Base-by-base conservation (phyloP, 495 filamentous ascomycete species). In the Lineolata rhizophorae region DNA sequence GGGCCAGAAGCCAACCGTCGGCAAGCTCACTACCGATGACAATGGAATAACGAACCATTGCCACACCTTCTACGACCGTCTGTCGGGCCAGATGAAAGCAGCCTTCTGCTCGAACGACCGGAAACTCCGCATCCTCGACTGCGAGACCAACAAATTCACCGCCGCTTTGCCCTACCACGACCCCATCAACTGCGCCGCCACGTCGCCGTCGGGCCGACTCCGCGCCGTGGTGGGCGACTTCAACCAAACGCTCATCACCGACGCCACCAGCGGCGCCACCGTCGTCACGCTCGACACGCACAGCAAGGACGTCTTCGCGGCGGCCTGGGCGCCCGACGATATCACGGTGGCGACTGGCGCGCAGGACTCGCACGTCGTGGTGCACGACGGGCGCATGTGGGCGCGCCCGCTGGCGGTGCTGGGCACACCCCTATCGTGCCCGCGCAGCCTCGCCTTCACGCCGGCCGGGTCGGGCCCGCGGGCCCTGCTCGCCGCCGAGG, bases 1-100 rank as follows among this genome's bases (percentile, higher is more conserved):
- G n/a, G n/a, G n/a, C n/a, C n/a, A n/a, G n/a, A n/a, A n/a, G n/a
- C n/a, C n/a, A 29, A 61, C 60, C n/a, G 57, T 64, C 27, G 80
- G 81, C 3, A 53, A 61, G 18, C 70, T 87, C 21, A 76, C 74
- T 2, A 58, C 61, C 30, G 58, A 72, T 25, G 46, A 55, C 19
- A 78, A 79, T 37, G 72, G 74, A 36, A 87, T 91, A 41, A 90
- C 79, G 18, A 93, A 90, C 42, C 82, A 94, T 50, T 64, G 85
- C 31, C 70, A 87, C 42, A 56, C 83, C 13, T 60, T 72, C 38
- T 56, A 53, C 10, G 61, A 60, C 17, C 70, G 82, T 21, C 56
- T 56, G 13, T 68, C 59, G 11, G 60, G 63, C 12, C 54, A 58
- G 4, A 77, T 79, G 11, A 51, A 67, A 18, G 78, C 70, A 10